Conservation (phyloP, 306 rosid genomes). For the Ormosia semicastrata region DNA sequence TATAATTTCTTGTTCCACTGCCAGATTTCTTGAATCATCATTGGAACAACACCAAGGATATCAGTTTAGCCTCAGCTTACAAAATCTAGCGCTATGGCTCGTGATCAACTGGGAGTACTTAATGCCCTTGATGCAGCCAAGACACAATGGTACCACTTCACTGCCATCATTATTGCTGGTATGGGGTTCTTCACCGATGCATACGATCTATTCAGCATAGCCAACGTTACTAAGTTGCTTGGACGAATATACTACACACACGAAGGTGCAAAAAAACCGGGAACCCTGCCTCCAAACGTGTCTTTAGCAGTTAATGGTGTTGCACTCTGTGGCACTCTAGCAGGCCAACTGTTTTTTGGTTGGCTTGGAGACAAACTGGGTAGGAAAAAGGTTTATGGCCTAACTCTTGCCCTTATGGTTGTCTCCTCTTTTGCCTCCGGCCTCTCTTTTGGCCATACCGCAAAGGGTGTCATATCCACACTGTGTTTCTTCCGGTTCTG, state of each 20-base stretch:
- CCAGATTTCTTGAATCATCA: neutral
- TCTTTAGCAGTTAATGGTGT: slow-evolving; percentile 26
- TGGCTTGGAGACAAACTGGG: slow-evolving; percentile 41
- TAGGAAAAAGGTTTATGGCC: slow-evolving; percentile 31
- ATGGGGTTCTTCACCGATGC: slow-evolving; percentile 44
- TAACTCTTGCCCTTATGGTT: slow-evolving; percentile 33
- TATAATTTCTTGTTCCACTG: neutral
- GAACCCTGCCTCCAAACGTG: slow-evolving; percentile 32
- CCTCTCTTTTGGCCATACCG: slow-evolving; percentile 21
- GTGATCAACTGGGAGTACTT: slow-evolving; percentile 25
- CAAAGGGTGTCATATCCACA: slow-evolving; percentile 18
- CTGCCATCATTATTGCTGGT: slow-evolving; percentile 33
- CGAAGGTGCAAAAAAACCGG: slow-evolving; percentile 9
- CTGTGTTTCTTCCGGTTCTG: slow-evolving; percentile 39
- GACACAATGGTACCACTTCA: slow-evolving; percentile 35
- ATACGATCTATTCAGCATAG: slow-evolving; percentile 33
- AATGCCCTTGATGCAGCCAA: slow-evolving; percentile 34
- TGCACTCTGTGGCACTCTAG: slow-evolving; percentile 33
- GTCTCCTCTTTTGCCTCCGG: slow-evolving; percentile 29
- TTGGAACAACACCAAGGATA: neutral
- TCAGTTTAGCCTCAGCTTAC: neutral
- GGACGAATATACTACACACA: slow-evolving; percentile 34
- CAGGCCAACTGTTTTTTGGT: no score
- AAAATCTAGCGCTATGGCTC: slow-evolving; percentile 16
- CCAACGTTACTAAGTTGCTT: slow-evolving; percentile 21